phyloP scores from a whole-genome alignment of 1,284 basidiomycete genomes.

The Termitomyces sp. region DNA sequence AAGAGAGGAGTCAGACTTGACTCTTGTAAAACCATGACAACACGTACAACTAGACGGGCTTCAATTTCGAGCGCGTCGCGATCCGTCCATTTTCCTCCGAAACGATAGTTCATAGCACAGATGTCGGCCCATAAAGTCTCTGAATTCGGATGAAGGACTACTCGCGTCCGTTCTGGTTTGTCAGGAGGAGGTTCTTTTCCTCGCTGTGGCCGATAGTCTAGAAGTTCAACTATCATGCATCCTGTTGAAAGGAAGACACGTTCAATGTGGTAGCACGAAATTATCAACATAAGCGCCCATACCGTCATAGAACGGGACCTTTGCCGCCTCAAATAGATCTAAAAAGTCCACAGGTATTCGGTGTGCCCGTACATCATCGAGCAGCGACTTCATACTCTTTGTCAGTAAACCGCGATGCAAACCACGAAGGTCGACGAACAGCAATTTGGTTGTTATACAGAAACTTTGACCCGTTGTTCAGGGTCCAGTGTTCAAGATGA shows the following conservation, averaged over 20 bases:
- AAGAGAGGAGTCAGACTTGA: neutral
- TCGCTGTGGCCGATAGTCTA: constrained; percentile 62
- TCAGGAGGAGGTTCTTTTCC: constrained; percentile 48
- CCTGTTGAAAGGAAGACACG: constrained; percentile 38
- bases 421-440: constrained; percentile 32
- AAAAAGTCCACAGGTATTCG: constrained; percentile 79
- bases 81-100: constrained; percentile 59
- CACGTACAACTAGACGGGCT: constrained; percentile 61
- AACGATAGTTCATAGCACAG: constrained; percentile 57
- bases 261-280: neutral
- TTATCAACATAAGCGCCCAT: constrained; percentile 6
- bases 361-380: constrained; percentile 74
- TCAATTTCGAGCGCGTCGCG: constrained; percentile 66
- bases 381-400: constrained; percentile 46
- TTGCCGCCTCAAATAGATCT: constrained; percentile 64
- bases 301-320: constrained; percentile 79
- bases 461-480: constrained; percentile 74
- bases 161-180: constrained; percentile 58
- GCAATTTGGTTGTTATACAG: constrained; percentile 73
- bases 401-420: constrained; percentile 12
- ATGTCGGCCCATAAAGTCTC: constrained; percentile 76
- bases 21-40: neutral
- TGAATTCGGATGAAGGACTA: constrained; percentile 66
- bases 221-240: constrained; percentile 74
- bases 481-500: constrained; percentile 70